phyloP scores from a whole-genome alignment of 2,329 filamentous ascomycete species.

The Calonectria multiphialidica region DNA sequence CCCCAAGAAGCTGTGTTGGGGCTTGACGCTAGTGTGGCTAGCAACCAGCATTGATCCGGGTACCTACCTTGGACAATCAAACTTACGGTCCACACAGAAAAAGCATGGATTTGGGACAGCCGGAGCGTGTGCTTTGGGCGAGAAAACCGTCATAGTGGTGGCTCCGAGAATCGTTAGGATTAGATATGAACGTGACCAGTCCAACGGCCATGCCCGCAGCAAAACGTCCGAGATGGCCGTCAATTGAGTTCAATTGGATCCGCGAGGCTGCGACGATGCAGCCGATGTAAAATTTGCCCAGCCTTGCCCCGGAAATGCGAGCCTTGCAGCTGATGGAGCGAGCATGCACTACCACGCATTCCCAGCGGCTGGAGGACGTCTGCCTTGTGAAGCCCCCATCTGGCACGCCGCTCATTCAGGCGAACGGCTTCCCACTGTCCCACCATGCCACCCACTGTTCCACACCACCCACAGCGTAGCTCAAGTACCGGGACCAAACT shows the following conservation, averaged over 20 bases:
- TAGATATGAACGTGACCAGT: slow-evolving; percentile 35
- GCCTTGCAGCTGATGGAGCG: slow-evolving; percentile 40
- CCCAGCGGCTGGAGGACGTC: slow-evolving; percentile 38
- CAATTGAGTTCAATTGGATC: slow-evolving; percentile 42
- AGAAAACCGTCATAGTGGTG: slow-evolving; percentile 28
- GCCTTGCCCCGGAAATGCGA: slow-evolving; percentile 26
- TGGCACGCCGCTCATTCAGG: slow-evolving; percentile 21
- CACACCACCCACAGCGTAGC: slow-evolving; percentile 14
- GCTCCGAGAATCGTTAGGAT: slow-evolving; percentile 37
- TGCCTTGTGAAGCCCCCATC: slow-evolving; percentile 39
- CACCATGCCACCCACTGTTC: slow-evolving; percentile 8
- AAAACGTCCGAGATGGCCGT: not conserved
- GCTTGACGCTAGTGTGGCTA: slow-evolving; percentile 36
- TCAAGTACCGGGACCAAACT: slow-evolving; percentile 12
- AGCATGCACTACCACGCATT: slow-evolving; percentile 43
- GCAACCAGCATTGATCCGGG: slow-evolving; percentile 38
- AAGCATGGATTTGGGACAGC: slow-evolving; percentile 34
- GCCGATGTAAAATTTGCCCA: slow-evolving; percentile 33
- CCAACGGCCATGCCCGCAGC: not conserved
- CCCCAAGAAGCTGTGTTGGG: slow-evolving; percentile 32
- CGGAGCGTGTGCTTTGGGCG: slow-evolving; percentile 33
- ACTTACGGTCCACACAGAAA: slow-evolving; percentile 33
- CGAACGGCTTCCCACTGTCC: slow-evolving; percentile 19
- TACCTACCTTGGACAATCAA: slow-evolving; percentile 40
- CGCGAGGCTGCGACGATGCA: slow-evolving; percentile 7